A percentile compares a stretch with the other conserved stretches of the same genome.
phyloP scores from a whole-genome alignment of 169 alveolate genomes.

The Plasmodium sp. region DNA sequence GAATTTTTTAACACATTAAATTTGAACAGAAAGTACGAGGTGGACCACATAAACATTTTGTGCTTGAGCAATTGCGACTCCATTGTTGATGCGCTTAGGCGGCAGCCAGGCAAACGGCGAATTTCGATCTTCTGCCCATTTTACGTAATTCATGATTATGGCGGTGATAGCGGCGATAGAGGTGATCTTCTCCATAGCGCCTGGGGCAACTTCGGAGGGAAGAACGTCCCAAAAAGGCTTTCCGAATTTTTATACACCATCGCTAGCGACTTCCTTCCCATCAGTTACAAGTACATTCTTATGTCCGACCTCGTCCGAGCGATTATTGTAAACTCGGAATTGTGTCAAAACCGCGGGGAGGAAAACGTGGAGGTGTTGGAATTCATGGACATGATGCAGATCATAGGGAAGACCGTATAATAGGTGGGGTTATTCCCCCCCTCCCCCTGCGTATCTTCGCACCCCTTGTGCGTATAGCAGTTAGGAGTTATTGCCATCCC shows the following conservation, averaged over 20 bases:
- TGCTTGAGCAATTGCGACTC: conserved; percentile 31
- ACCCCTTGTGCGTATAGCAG: background rate
- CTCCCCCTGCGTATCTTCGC: background rate
- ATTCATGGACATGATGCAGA: conserved; percentile 64
- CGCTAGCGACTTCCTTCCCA: conserved; percentile 51
- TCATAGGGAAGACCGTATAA: conserved; percentile 25
- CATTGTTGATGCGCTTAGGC: background rate
- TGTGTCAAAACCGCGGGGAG: conserved; percentile 7
- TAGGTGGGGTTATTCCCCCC: background rate
- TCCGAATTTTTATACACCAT: conserved; percentile 20
- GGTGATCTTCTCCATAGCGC: background rate
- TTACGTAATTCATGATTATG: conserved; percentile 15
- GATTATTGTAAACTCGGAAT: conserved; percentile 48
- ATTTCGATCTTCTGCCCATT: conserved; percentile 58
- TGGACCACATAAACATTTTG: conserved; percentile 57
- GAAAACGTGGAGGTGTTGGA: conserved; percentile 14
- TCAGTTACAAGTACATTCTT: conserved; percentile 24
- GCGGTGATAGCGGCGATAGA: background rate
- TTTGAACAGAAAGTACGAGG: conserved; percentile 14
- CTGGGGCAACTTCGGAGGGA: background rate
- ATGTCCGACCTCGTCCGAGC: conserved; percentile 53
- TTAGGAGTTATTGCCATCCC: background rate
- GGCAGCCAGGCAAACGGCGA: background rate
- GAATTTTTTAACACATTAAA: conserved; percentile 1
- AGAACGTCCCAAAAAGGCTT: background rate